Evolutionary conservation across 495 filamentous ascomycete genomes (phyloP), one percentile per base, ranked within the genome.

Genomic region (Penicillium cosmopolitanum): DNA sequence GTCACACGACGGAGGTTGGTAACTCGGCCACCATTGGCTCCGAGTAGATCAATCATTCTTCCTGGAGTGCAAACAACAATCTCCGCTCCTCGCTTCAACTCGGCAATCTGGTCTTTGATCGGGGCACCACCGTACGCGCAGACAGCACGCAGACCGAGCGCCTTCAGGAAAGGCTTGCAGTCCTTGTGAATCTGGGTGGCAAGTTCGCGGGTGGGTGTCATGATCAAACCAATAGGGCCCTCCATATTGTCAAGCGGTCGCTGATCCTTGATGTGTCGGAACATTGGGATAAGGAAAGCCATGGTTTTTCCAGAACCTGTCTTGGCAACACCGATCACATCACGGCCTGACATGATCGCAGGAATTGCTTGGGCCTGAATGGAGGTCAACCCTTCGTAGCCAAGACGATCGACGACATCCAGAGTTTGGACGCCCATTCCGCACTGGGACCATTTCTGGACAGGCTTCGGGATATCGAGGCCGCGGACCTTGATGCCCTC

Each of bases 261-360:
- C 66, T 99, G 95, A 67, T 98, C 95, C 67, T 93, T 96, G 76
- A 99, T 96, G 69, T 99, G 95, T 19, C 95, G 85, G 66, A 98
- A 97, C 90, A 98, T 96, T 18, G 95, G 95, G 16, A 99, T 81
- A 13, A 94, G 73, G 68, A 97, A 99, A 23, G 96, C 95, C 62
- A 97, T 87, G 1, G 96, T 99, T 73, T 99, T 99, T 63, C 96
- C 96, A n/a, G 96, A 98, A 4, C 96, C 96, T 18, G 96, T 99
- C 73, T 98, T 98, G 3, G 96, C 96, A 43, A 98, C 90, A 63
- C 94, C 95, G 60, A 98, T 96, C 13, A 97, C 88, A 78, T 99
- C 94, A 64, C 92, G 87, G 15, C 96, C 96, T 36, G 94, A 95
- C 91, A 97, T 96, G 61, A 97, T 92, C 8, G 91, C 87, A 10